Evolutionary conservation across 805 yeast genomes (phyloP).

Genomic region (Spathaspora gorwiae): DNA sequence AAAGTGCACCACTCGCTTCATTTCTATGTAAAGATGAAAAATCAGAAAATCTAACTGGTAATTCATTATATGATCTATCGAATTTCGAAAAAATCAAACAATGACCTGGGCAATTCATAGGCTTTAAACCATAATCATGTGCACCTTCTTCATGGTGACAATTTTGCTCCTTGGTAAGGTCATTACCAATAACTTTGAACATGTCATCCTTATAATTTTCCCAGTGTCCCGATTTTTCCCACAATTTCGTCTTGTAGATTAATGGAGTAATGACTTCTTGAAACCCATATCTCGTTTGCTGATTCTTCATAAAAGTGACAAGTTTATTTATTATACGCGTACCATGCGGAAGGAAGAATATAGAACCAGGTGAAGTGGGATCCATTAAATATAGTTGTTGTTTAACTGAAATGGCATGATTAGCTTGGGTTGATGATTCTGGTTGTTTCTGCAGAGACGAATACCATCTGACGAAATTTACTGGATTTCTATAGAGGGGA

Average conservation of each 20-base stretch:
- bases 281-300: conserved; percentile 76
- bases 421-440: conserved; percentile 31
- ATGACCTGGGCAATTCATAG: conserved; percentile 96
- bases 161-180: conserved; percentile 24
- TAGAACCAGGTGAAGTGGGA: conserved; percentile 82
- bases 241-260: conserved; percentile 73
- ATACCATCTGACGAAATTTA: no score
- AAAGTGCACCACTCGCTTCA: conserved; percentile 89
- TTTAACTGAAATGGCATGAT: conserved; percentile 48
- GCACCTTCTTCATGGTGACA: conserved; percentile 9
- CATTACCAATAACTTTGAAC: conserved; percentile 77
- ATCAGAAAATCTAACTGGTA: conserved; percentile 83
- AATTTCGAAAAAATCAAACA: conserved; percentile 74
- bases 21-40: conserved; percentile 91
- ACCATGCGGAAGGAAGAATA: conserved; percentile 91
- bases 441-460: not conserved
- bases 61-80: conserved; percentile 77
- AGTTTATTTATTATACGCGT: conserved; percentile 79
- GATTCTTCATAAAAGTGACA: conserved; percentile 77
- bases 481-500: no score
- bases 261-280: conserved; percentile 91
- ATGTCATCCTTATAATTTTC: conserved; percentile 89
- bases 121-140: conserved; percentile 74
- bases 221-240: conserved; percentile 97
- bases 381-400: conserved; percentile 80